Evolutionary conservation across 108 stramenopile species (phyloP).

Genomic region (Aurantiochytrium sp.): DNA sequence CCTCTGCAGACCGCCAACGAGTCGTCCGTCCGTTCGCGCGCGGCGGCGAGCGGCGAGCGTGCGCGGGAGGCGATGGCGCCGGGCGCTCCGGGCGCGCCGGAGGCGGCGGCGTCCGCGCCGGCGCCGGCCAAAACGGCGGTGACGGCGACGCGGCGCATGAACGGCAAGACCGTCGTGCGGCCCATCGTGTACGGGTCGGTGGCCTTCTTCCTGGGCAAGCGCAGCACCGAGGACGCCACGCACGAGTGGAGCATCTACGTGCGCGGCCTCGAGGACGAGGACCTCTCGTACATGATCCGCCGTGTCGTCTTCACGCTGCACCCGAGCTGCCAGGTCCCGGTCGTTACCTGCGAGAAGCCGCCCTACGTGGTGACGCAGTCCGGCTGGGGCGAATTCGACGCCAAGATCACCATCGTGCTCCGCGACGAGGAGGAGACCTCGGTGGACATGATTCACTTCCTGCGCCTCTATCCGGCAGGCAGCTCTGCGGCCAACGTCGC

Average conservation of each 20-base stretch:
- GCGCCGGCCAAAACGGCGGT: no score
- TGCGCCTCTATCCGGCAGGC: conserved; percentile 69
- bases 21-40: no score
- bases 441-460: conserved; percentile 67
- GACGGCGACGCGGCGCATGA: no score
- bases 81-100: no score
- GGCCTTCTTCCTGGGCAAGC: conserved; percentile 80
- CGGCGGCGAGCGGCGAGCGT: no score
- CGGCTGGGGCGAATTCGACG: conserved; percentile 99
- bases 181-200: conserved; percentile 88
- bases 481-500: conserved; percentile 22
- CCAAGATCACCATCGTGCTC: conserved; percentile 81
- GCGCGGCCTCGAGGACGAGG: conserved; percentile 77
- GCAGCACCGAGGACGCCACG: conserved; percentile 71
- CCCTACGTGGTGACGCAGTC: conserved; percentile 86
- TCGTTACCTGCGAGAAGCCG: conserved; percentile 69
- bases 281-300: conserved; percentile 68
- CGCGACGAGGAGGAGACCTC: conserved; percentile 70
- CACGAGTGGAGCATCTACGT: conserved; percentile 85
- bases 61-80: no score
- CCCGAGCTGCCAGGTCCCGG: conserved; percentile 81
- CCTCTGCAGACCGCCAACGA: no score
- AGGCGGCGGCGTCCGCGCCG: no score
- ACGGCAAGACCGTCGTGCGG: conserved; percentile 68
- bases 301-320: conserved; percentile 94